Percentiles rank a stretch among this genome's conserved stretches.
Conservation (phyloP, 331 rosid genomes). For the Malus hybrid region DNA sequence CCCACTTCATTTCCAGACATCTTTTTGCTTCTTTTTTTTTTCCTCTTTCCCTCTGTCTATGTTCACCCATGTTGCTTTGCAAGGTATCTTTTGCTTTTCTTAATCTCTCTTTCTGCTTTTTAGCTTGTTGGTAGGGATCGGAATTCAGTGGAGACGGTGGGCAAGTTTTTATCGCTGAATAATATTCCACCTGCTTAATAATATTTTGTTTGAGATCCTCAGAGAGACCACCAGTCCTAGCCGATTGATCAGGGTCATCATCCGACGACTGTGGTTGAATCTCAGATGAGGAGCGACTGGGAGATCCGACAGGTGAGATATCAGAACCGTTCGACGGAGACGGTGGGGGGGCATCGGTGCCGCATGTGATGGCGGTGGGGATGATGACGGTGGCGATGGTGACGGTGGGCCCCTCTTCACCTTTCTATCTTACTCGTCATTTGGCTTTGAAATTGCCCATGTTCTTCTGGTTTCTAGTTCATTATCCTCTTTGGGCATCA, state of each 20-base stretch:
- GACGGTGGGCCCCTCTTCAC: conserved; percentile 36
- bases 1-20: too few relatives aligned
- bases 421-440: conserved; percentile 42
- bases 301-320: conserved; percentile 27
- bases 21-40: too few relatives aligned
- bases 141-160: too few relatives aligned
- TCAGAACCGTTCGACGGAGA: conserved; percentile 36
- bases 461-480: conserved; percentile 41
- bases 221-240: conserved; percentile 35
- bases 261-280: conserved; percentile 40
- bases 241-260: conserved; percentile 47
- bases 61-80: too few relatives aligned
- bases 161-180: too few relatives aligned
- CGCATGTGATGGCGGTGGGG: conserved; percentile 18
- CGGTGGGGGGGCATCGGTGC: conserved; percentile 23
- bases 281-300: conserved; percentile 31
- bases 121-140: too few relatives aligned
- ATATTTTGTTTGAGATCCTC: conserved; percentile 80
- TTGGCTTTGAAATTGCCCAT: conserved; percentile 45
- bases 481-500: conserved; percentile 42
- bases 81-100: too few relatives aligned
- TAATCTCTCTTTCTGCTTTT: too few relatives aligned
- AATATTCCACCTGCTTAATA: conserved; percentile 18
- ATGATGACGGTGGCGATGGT: not conserved
- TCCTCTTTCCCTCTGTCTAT: too few relatives aligned